Conservation (phyloP, 2,329 filamentous ascomycete genomes). For the Fusarium beomiforme region DNA sequence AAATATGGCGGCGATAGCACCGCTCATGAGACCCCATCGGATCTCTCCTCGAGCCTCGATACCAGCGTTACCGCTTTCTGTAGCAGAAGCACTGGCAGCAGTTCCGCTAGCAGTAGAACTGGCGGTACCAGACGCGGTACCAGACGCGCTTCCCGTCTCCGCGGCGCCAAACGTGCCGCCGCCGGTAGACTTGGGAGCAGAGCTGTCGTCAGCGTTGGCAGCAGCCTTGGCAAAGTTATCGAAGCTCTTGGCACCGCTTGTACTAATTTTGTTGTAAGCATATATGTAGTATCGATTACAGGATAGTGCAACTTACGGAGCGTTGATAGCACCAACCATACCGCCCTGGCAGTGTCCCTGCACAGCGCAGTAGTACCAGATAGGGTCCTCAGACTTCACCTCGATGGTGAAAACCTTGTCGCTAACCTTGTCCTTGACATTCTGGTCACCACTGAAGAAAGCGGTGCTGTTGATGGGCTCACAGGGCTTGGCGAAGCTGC, state of each 20-base stretch:
- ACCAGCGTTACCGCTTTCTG: slow-evolving; percentile 30
- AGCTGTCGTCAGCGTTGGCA: slow-evolving; percentile 15
- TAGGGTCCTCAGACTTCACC: slow-evolving; percentile 58
- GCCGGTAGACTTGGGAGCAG: slow-evolving; percentile 33
- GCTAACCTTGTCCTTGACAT: slow-evolving; percentile 20
- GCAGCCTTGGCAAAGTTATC: slow-evolving; percentile 25
- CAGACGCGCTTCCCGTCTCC: slow-evolving; percentile 19
- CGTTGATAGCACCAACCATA: slow-evolving; percentile 63
- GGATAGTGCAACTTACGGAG: slow-evolving; percentile 31
- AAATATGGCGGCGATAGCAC: slow-evolving; percentile 35
- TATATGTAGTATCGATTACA: not conserved
- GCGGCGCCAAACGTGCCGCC: slow-evolving; percentile 32
- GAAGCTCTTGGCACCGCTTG: slow-evolving; percentile 30
- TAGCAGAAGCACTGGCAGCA: slow-evolving; percentile 7
- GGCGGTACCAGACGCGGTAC: slow-evolving; percentile 12
- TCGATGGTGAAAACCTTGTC: slow-evolving; percentile 35
- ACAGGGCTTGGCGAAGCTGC: slow-evolving; percentile 69
- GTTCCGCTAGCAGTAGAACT: slow-evolving; percentile 28
- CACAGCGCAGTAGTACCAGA: slow-evolving; percentile 73
- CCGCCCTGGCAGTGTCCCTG: slow-evolving; percentile 68
- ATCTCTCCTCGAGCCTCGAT: slow-evolving; percentile 32
- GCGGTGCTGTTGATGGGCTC: slow-evolving; percentile 61
- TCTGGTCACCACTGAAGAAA: slow-evolving; percentile 51
- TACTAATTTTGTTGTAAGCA: slow-evolving; percentile 5
- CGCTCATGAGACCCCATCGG: slow-evolving; percentile 40